Base-by-base conservation (phyloP, 495 filamentous ascomycete species). In the Lophiostoma macrostomum region DNA sequence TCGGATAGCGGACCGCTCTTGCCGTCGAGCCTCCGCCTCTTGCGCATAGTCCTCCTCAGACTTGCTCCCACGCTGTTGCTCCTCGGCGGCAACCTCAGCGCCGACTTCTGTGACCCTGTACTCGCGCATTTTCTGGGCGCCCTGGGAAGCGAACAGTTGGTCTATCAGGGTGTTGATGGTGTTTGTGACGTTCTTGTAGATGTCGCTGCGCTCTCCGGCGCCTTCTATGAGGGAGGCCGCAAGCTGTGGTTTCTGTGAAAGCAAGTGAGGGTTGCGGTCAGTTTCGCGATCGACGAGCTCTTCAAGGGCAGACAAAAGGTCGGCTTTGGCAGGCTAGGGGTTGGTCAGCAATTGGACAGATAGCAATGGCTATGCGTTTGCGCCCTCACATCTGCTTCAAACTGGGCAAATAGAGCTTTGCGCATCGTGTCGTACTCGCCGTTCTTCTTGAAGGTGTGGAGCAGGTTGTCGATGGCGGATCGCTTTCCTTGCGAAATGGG, bases 381-480 rank as follows among this genome's bases (percentile, higher is more conserved):
- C 10, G 18, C 12, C 28, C 82, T 63, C 79, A 90, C 88, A 49
- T 81, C 83, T 25, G 83, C 78, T 56, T 87, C 82, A 53, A 93
- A 89, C 50, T 90, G 81, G 30, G 85, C 80, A 82, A 87, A 91
- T 3, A 88, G 75, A 44, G 84, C 76, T 65, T 93, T 93, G 42
- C 90, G 81, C 53, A 91, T 76, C n/a, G 71, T 74, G 67, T 96
- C 90, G 60, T 91, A 95, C 31, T 85, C 85, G 19, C 90, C 90
- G 68, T 91, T 91, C 72, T 95, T 95, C 70, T 93, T 93, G 68
- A 90, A 91, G 5, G 80, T 81, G 69, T 90, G 81, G 8, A 90
- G 77, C 20, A 96, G 74, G 49, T 76, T 75, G 47, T 95, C 88
- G 49, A 96, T 90, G 0, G 84, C 81, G 0, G 76, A 75, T 48